Base-by-base conservation (phyloP, 2,329 filamentous ascomycete genomes). In the Colletotrichum echinochloae region DNA sequence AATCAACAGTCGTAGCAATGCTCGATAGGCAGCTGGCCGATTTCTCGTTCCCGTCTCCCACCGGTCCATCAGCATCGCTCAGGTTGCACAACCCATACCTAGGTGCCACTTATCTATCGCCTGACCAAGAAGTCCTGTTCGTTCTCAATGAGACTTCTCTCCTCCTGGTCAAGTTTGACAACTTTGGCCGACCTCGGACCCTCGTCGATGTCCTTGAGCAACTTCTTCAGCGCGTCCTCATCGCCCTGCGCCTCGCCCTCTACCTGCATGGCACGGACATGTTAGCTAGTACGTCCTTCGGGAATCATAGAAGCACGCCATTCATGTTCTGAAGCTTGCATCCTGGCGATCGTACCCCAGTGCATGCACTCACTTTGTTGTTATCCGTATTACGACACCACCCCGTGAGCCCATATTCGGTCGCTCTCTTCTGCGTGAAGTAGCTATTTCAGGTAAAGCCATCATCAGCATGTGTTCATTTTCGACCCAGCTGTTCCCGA, bases 241-340 rank as follows among this genome's bases (percentile, higher is more conserved):
- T 88, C 85, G 37, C 94, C 95, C 79, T 98, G 95, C 6, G 91
- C 94, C 82, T 98, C 95, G 33, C 95, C 95, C 77, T 94, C 90
- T 56, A 98, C 95, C 94, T 97, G 56, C 76, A 81, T 62, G 81
- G 62, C 55, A 11, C 14, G 54, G 33, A 30, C 35, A 72, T 64
- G 76, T 74, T 61, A 68, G 59, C 54, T 23, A 9, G 12, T 20
- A 11, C 12, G 23, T 6, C 28, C 5, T 4, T 12, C 28, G 7
- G 30, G 52, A 28, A 52, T 33, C 23, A 11, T 33, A 33, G 11
- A 41, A 39, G 7, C 18, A 5, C 26, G 23, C 14, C 23, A 18
- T 9, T 49, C 33, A 33, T 62, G 23, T 20, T 35, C 41, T 11
- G 44, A 26, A 49, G n/a, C 20, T 8, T 51, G 23, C 1, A 30